Percentiles rank a stretch among this genome's conserved stretches.
These are phyloP conservation scores for Brassica carinata DNA, from an alignment of 345 rosid genomes.

Conservation along the genomic window DNA sequence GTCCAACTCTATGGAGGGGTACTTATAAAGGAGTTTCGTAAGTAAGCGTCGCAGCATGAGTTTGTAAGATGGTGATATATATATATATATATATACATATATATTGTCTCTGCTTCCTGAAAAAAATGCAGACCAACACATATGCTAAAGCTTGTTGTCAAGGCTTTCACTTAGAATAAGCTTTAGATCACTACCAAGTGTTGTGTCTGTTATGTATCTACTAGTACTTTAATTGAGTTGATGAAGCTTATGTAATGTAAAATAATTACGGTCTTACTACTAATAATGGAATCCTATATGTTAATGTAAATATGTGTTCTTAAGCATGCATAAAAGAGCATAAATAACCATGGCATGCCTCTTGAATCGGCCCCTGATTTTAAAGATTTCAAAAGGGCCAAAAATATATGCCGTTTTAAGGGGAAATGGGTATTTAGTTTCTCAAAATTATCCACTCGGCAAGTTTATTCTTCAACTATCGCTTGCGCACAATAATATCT, in stretches of 20 bases:
- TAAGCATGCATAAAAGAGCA: neutral
- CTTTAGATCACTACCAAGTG: conserved; percentile 33
- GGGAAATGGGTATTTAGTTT: no score
- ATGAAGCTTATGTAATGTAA: conserved; percentile 28
- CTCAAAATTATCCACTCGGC: neutral
- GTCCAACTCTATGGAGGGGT: conserved; percentile 34
- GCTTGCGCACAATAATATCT: neutral
- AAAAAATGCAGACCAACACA: conserved; percentile 33
- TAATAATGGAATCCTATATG: conserved; percentile 6
- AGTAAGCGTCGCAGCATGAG: conserved; percentile 4
- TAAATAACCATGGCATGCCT: neutral
- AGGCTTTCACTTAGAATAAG: conserved; percentile 23
- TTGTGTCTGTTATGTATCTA: conserved; percentile 27
- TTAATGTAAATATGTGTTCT: conserved; percentile 11
- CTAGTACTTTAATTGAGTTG: conserved; percentile 18
- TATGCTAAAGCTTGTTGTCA: conserved; percentile 30
- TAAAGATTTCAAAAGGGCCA: neutral
- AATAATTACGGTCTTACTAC: neutral
- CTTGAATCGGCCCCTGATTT: neutral
- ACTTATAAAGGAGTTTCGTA: conserved; percentile 35
- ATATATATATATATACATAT: conserved; percentile 9
- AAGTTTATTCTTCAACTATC: neutral
- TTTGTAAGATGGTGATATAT: conserved; percentile 20
- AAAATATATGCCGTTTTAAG: neutral
- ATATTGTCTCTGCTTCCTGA: neutral